Evolutionary conservation across 345 rosid species (phyloP).

Genomic region (Gossypium bickii): DNA sequence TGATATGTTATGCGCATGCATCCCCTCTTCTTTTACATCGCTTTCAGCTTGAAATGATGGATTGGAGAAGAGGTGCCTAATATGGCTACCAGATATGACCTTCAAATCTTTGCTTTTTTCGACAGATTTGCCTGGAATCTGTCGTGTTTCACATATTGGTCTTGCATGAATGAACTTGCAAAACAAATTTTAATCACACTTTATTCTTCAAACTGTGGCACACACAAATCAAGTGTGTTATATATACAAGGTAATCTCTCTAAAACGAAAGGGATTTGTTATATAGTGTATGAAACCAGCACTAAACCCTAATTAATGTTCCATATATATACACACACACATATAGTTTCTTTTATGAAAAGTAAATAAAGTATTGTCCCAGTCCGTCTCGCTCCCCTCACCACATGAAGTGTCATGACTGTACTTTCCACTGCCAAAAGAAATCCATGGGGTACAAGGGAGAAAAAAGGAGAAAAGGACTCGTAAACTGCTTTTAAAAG

Average conservation of each 20-base stretch:
- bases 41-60: conserved; percentile 1
- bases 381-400: not conserved
- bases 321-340: not conserved
- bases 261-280: not conserved
- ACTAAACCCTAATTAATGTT: not conserved
- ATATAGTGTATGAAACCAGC: not conserved
- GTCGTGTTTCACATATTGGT: not conserved
- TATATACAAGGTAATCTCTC: not conserved
- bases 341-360: not conserved
- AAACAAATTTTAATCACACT: not conserved
- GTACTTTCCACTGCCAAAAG: conserved; percentile 2
- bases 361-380: not conserved
- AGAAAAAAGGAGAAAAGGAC: conserved; percentile 8
- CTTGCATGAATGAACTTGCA: not conserved
- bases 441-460: not conserved
- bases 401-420: not conserved
- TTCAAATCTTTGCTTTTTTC: not conserved
- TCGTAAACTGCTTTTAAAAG: not conserved
- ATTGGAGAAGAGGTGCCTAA: not conserved
- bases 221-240: not conserved
- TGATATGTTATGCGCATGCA: conserved; percentile 10
- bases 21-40: not conserved
- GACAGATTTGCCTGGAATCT: not conserved
- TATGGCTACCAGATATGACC: not conserved
- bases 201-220: not conserved